Base-by-base conservation (phyloP, 1,284 basidiomycete species). In the Ceratobasidium sp. region DNA sequence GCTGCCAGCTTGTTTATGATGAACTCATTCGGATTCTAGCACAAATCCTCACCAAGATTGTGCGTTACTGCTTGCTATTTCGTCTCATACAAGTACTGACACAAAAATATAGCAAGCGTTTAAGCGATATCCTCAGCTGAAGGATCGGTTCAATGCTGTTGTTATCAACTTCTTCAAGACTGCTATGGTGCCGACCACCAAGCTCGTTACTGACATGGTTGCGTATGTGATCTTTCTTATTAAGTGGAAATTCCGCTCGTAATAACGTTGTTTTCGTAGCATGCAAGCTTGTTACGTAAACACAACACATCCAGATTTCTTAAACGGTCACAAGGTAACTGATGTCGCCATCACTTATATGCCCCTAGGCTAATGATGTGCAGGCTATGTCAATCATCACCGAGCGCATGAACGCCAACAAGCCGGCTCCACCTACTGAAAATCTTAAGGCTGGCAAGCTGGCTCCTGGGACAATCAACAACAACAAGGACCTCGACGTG, bases 241-340 rank as follows among this genome's bases (percentile, higher is more conserved):
- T 20, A 51, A 35, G 58, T 26, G 20, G 7, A 76, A 31, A 56
- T 58, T 51, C 49, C 23, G 17, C 42, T 61, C 35, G 51, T 56
- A 39, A 53, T 67, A 28, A 69, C 82, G 56, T 69, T 64, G 31
- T 11, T 80, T 71, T 60, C 39, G 37, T 76, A 95, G 93, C 58
- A 97, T 97, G 95, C 96, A 98, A 86, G 94, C 96, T 51, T 96
- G 95, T 83, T 98, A 98, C 83, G 92, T 99, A 82, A 99, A 99
- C 87, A 98, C 97, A n/a, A 98, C 96, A 1, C 97, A 99, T 83
- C 97, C 97, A 1, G 97, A 99, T 86, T 99, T 99, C 86, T 89
- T 99, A 83, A 94, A 91, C 79, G 98, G 97, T 47, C 97, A 99
- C 86, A 96, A 93, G 85, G 91, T 88, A 78, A 15, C 26, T 37